These are phyloP conservation scores for Nymphaea colorata DNA, from an alignment of 164 flowering plant species.

Conservation along the genomic window DNA sequence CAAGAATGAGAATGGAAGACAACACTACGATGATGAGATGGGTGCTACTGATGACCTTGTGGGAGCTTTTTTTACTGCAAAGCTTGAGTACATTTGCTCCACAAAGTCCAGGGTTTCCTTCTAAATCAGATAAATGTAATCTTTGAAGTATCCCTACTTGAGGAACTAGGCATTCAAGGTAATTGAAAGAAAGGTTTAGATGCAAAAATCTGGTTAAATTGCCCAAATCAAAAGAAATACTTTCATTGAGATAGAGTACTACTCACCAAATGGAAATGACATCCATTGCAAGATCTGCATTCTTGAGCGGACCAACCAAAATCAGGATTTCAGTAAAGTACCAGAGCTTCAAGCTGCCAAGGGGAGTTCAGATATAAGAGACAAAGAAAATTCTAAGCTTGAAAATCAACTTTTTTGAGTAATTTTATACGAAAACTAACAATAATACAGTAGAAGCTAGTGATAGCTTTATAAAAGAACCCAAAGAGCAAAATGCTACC, in stretches of 20 bases:
- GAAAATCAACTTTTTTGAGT: no score
- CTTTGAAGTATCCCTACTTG: conserved; percentile 33
- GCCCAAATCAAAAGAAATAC: conserved; percentile 36
- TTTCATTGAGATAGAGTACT: conserved; percentile 17
- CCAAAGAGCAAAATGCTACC: conserved; percentile 53
- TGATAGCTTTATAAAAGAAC: conserved; percentile 56
- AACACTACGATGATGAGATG: conserved; percentile 21
- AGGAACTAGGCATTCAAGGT: conserved; percentile 58
- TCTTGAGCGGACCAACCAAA: conserved; percentile 4
- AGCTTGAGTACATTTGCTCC: conserved; percentile 26
- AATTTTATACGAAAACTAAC: conserved; percentile 22
- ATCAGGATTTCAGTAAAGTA: conserved; percentile 1
- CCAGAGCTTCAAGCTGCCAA: conserved; percentile 7
- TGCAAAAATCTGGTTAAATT: conserved; percentile 32
- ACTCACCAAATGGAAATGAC: conserved; percentile 8
- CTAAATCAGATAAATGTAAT: conserved; percentile 26
- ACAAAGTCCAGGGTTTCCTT: conserved; percentile 57
- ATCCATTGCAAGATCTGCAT: conserved; percentile 7
- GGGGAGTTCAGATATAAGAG: no score
- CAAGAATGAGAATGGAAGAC: conserved; percentile 22
- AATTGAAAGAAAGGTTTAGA: conserved; percentile 68
- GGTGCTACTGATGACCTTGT: conserved; percentile 24
- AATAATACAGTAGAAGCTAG: conserved; percentile 79
- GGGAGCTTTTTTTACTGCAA: conserved; percentile 20
- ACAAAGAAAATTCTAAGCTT: no score